Evolutionary conservation across 2,329 filamentous ascomycete species (phyloP).

Genomic region (Penicillium sclerotigenum): DNA sequence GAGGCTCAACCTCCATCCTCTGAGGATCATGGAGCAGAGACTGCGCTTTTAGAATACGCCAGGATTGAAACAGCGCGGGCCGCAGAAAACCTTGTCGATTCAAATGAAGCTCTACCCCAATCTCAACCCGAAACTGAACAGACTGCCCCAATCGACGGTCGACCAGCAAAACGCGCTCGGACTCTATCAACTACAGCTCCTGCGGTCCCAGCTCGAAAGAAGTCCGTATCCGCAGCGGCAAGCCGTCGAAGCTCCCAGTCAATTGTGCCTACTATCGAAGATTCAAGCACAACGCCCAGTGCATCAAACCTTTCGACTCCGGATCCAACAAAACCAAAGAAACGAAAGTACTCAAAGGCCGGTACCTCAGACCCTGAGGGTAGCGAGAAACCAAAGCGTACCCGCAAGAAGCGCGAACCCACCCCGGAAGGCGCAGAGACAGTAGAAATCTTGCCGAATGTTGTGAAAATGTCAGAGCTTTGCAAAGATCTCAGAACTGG

Average conservation of each 20-base stretch:
- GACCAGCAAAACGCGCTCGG: conserved; percentile 31
- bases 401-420: conserved; percentile 37
- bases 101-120: conserved; percentile 7
- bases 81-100: conserved; percentile 1
- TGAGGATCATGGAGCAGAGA: conserved; percentile 12
- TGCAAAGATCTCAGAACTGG: conserved; percentile 54
- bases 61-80: conserved; percentile 4
- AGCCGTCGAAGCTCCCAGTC: conserved; percentile 19
- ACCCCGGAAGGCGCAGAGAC: conserved; percentile 50
- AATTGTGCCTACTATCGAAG: conserved; percentile 16
- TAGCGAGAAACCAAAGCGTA: conserved; percentile 22
- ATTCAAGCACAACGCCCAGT: conserved; percentile 18
- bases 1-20: conserved; percentile 16
- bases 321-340: conserved; percentile 25
- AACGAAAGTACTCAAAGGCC: conserved; percentile 26
- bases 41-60: conserved; percentile 1
- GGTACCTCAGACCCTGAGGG: conserved; percentile 24
- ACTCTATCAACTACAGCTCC: conserved; percentile 14
- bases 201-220: conserved; percentile 7
- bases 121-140: neutral
- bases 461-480: conserved; percentile 58
- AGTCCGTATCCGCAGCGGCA: conserved; percentile 14
- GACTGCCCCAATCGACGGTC: conserved; percentile 17
- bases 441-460: conserved; percentile 52
- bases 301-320: conserved; percentile 23